phyloP scores from a whole-genome alignment of 345 rosid species.

The Excoecaria cochinchinensis region DNA sequence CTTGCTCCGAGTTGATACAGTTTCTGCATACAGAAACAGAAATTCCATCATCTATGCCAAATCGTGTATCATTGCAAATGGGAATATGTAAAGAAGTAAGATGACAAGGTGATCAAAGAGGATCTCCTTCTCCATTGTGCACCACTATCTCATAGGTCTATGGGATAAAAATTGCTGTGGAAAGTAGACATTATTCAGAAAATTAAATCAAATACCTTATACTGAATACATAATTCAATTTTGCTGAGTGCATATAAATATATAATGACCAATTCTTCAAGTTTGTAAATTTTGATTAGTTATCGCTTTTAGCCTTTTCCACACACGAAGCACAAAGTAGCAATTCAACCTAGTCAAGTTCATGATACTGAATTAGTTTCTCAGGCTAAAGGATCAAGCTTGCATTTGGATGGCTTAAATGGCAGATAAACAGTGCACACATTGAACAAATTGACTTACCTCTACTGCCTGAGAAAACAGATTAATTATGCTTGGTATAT shows the following conservation, averaged over 20 bases:
- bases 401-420: background rate
- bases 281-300: no score
- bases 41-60: background rate
- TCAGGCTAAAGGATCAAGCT: background rate
- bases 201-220: background rate
- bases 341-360: no score
- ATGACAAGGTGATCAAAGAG: background rate
- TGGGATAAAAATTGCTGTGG: no score
- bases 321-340: no score
- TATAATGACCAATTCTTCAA: background rate
- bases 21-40: background rate
- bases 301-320: no score
- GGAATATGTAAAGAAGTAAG: background rate
- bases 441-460: no score
- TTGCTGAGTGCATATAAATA: background rate
- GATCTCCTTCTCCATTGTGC: background rate
- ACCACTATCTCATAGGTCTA: background rate
- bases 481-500: no score
- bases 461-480: no score
- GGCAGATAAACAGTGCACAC: no score
- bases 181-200: background rate
- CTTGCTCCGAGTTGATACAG: slow-evolving; percentile 10
- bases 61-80: background rate
- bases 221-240: background rate
- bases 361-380: no score